These are phyloP conservation scores for Hypoxylon crocopeplum DNA, from an alignment of 495 filamentous ascomycete species.

Conservation along the genomic window DNA sequence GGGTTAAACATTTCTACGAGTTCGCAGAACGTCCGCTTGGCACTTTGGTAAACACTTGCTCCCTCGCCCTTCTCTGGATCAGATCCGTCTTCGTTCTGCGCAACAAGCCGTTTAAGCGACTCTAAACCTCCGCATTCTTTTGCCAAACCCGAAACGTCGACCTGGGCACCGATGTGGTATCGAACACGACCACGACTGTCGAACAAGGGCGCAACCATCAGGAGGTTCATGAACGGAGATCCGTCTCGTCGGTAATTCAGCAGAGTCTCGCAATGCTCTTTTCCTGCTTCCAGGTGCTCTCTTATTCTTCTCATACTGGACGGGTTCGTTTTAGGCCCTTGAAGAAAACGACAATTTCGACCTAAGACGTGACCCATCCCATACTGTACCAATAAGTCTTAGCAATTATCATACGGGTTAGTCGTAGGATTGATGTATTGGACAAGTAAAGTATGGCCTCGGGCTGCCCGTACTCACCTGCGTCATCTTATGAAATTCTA, in stretches of 20 bases:
- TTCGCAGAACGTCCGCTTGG: constrained; percentile 53
- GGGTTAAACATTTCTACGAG: constrained; percentile 69
- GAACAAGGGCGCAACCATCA: constrained; percentile 67
- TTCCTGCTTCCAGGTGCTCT: constrained; percentile 60
- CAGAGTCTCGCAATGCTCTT: constrained; percentile 71
- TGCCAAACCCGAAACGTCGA: constrained; percentile 65
- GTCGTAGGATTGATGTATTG: no score
- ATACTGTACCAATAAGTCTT: constrained; percentile 51
- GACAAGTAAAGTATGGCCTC: no score
- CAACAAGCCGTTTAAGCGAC: constrained; percentile 54
- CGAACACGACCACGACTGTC: constrained; percentile 64
- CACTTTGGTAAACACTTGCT: constrained; percentile 19
- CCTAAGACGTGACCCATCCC: constrained; percentile 64
- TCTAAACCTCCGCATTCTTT: constrained; percentile 65
- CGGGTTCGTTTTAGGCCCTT: constrained; percentile 63
- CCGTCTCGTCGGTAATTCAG: constrained; percentile 73
- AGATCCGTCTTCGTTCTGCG: constrained; percentile 35
- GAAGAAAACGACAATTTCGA: constrained; percentile 68
- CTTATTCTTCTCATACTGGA: constrained; percentile 61
- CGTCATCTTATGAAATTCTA: constrained; percentile 67
- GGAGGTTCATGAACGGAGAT: constrained; percentile 72
- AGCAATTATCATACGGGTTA: neutral
- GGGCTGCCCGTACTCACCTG: constrained; percentile 43
- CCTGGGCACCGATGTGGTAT: constrained; percentile 69
- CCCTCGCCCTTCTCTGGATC: constrained; percentile 16